Base-by-base conservation (phyloP, 2,329 filamentous ascomycete species). In the Cryphonectria japonica region DNA sequence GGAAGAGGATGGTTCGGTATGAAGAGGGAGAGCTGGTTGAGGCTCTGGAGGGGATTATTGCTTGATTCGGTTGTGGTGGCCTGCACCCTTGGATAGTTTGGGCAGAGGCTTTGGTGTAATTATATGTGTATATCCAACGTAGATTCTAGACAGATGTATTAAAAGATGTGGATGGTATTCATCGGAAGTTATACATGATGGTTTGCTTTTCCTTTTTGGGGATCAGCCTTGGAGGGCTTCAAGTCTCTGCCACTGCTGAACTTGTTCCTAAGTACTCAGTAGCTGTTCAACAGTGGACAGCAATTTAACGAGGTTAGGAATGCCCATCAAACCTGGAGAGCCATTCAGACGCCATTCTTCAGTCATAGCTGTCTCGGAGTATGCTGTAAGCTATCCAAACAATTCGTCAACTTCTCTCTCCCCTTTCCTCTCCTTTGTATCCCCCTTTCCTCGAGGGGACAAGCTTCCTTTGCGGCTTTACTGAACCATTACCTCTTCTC, bases 1-100 rank as follows among this genome's bases (percentile, higher is more conserved):
- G 79, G 39, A 79, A 77, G 37, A 86, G 85, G 61, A 85, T 85
- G 9, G 85, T 90, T 80, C 81, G 87, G 71, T 97, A 97, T 80
- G 95, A 98, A 80, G 86, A 90, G 69, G 90, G 87, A 68, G 94
- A 90, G 0, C 80, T 98, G 73, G 85, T 86, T 3, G 91, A 94
- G 78, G 92, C 93, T 1, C 80, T 98, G 59, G 71, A 73, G 67
- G 64, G 57, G 32, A 73, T 73, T 29, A 69, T 73, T 22, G 71
- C 63, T 16, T 67, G 52, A 61, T 6, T 5, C 2, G 34, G 22
- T 3, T 41, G 37, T 8, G n/a, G n/a, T 13, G 11, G n/a, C 29
- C 14, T 22, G 32, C 22, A 39, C 32, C 19, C 22, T 34, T 8
- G 14, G 32, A 37, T 29, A 7, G 37, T 16, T 22, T 22, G 43